Base-by-base conservation (phyloP, 2,329 filamentous ascomycete species). In the Epicoccum nigrum region DNA sequence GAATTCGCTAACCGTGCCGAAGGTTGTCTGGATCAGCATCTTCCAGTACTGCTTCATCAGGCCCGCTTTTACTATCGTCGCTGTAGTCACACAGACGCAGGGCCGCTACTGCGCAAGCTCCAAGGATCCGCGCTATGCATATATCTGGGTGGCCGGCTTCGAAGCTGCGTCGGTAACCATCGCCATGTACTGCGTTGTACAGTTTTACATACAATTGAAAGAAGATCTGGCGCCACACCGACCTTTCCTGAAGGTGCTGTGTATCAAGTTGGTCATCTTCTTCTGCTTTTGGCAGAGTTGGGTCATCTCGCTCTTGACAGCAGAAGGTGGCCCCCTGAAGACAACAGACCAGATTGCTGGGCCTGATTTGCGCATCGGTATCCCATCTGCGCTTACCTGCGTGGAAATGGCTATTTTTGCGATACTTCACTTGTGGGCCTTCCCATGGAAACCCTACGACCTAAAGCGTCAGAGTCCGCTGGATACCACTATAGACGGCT, bases 211-310 rank as follows among this genome's bases (percentile, higher is more conserved):
- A 23, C 90, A 95, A 71, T 79, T 94, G 37, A 86, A 84, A 56
- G 75, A 80, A 1, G 83, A 89, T 51, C 80, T 96, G 20, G 79
- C 81, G 7, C 81, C 86, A 45, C 84, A 95, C 67, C 80, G 77
- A 15, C 88, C 90, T 0, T 88, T 93, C 59, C 74, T 93, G 58
- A 96, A 96, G 73, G 86, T 96, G 20, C 69, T 91, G 16, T 88
- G 90, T 65, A 94, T 96, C 75, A 96, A 96, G 74, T 81, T 95
- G 21, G 90, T 95, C 67, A 91, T 96, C 65, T 96, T 96, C 78
- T 81, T 96, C 60, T 92, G 87, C 28, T 95, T 95, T 73, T 96
- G 91, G 91, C 91, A 96, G 68, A 67, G 57, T 27, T 60, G 81
- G 63, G 60, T 85, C 43, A 85, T 89, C 58, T 84, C 80, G 16